Evolutionary conservation across 2,329 filamentous ascomycete genomes (phyloP).

Genomic region (Purpureocillium lavendulum): DNA sequence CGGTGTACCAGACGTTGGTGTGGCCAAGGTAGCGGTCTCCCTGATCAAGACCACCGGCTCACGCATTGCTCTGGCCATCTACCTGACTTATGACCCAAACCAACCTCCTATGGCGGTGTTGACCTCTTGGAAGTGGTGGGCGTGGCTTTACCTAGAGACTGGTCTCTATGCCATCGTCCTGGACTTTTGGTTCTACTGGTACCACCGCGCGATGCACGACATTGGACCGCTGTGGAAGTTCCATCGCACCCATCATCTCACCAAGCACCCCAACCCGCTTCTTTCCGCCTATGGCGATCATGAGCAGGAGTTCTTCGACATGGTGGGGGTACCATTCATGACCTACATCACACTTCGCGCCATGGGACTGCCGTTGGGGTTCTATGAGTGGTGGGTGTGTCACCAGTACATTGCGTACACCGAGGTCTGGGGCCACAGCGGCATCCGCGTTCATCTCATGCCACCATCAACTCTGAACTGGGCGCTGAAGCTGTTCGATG

Average conservation of each 20-base stretch:
- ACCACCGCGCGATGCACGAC: conserved; percentile 29
- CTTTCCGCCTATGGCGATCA: conserved; percentile 30
- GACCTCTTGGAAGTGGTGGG: conserved; percentile 12
- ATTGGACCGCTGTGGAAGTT: conserved; percentile 29
- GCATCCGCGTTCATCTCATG: conserved; percentile 24
- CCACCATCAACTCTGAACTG: conserved; percentile 21
- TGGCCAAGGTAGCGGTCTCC: conserved; percentile 21
- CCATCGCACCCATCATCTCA: conserved; percentile 35
- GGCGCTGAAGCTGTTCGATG: conserved; percentile 20
- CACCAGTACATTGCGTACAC: conserved; percentile 31
- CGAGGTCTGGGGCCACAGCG: conserved; percentile 28
- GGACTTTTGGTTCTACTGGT: conserved; percentile 36
- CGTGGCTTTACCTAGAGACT: conserved; percentile 27
- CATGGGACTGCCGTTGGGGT: conserved; percentile 30
- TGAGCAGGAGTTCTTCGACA: conserved; percentile 33
- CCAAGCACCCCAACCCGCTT: conserved; percentile 34
- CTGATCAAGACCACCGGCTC: conserved; percentile 22
- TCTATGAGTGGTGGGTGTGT: conserved; percentile 38
- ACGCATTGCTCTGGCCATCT: conserved; percentile 22
- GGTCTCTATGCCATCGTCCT: conserved; percentile 31
- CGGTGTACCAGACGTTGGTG: conserved; percentile 29
- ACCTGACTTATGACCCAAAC: conserved; percentile 19
- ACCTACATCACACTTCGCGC: conserved; percentile 24
- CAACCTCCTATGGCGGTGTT: conserved; percentile 8
- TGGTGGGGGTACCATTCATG: conserved; percentile 28